Base-by-base conservation (phyloP, 345 rosid genomes). In the Euphorbia pulcherrima region DNA sequence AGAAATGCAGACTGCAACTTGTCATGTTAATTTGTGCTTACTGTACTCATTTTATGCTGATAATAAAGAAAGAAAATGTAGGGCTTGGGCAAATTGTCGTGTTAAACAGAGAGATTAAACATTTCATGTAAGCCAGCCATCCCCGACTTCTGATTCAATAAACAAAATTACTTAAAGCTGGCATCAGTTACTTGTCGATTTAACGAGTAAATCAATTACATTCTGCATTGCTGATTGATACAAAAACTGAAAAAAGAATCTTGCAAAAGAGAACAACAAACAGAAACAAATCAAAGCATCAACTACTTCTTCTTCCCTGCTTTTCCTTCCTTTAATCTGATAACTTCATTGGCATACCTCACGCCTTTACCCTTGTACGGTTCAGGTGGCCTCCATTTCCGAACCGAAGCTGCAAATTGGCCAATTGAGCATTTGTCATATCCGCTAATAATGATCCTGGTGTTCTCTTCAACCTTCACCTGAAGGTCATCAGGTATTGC, bases 301-400 rank as follows among this genome's bases (percentile, higher is more conserved):
- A 55, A 70, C 76, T 78, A 89, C 87, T 91, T 89, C 86, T 90
- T 94, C 86, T 94, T 94, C 63, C 95, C 97, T 26, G 99, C 96
- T 82, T 94, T 94, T 2, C 99, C 96, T 76, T 89, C 99, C 82
- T 94, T 94, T 77, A 92, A 77, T 71, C 89, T 72, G 52, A 88
- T 72, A 54, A 87, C 68, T 83, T 94, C 99, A 68, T 91, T 85
- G 0, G 83, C 90, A 70, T 94, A 94, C 74, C 86, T 94, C 64
- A 89, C 92, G 58, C 99, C 99, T 79, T 94, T 94, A 58, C 97
- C 97, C 75, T 91, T 94, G 77, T 94, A 94, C 11, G 99, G 99
- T 73, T 94, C 96, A 0, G 99, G 96, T 7, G 99, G 97, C 60
- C 97, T 89, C 96, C 96, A 94, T 74, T 85, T 89, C 85, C 96